phyloP scores from a whole-genome alignment of 1,284 basidiomycete genomes.

The Marasmius sp. region DNA sequence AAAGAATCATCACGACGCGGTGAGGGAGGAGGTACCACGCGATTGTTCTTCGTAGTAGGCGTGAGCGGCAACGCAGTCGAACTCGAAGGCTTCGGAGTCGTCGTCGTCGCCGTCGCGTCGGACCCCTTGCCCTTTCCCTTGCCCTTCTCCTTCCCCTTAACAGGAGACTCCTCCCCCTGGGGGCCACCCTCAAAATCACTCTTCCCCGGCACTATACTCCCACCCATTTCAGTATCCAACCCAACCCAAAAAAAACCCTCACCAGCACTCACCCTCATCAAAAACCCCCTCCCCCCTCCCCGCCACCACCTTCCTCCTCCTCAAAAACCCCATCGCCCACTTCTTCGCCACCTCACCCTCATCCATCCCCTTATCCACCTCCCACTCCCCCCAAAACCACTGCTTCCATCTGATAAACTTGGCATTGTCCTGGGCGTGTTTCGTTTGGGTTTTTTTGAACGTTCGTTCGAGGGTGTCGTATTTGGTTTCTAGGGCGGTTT shows the following conservation, averaged over 20 bases:
- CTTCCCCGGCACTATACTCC: neutral
- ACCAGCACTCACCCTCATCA: conserved; percentile 9
- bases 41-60: neutral
- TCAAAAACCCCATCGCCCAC: neutral
- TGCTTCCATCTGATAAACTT: conserved; percentile 47
- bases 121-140: no score
- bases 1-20: neutral
- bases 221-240: no score
- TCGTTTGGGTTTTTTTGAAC: conserved; percentile 39
- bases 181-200: no score
- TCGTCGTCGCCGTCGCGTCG: no score
- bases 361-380: conserved; percentile 10
- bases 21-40: neutral
- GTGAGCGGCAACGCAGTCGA: neutral
- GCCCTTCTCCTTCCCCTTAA: no score
- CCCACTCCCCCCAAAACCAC: conserved; percentile 38
- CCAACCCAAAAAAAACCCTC: no score
- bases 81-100: neutral
- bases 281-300: neutral
- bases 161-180: no score
- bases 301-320: neutral
- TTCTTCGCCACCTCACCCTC: conserved; percentile 19
- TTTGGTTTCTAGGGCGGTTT: conserved; percentile 30
- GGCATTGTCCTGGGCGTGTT: conserved; percentile 48
- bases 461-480: conserved; percentile 41